Evolutionary conservation across 192 early-diverging fungal species (phyloP), one percentile per base, ranked within the genome.

Genomic region (Linnemannia exigua): DNA sequence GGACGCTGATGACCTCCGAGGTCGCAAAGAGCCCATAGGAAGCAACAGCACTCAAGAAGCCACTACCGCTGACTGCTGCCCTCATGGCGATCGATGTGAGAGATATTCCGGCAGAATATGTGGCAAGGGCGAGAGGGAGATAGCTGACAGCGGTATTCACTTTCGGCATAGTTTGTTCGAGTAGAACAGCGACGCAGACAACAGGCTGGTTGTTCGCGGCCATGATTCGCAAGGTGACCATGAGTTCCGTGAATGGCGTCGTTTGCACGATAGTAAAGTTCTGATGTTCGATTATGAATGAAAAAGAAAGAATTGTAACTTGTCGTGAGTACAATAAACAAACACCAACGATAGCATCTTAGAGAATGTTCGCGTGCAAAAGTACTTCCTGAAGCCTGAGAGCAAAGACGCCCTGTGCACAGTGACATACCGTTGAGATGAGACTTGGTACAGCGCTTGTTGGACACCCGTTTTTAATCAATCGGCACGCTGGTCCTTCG

Each of bases 1-100:
- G 89, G 3, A 91, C 79, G 22, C 76, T 79, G 61, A 90, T 75
- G 7, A 80, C 36, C 19, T 87, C 80, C 1, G 76, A 75, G 0
- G 80, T 82, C 46, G 73, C 19, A 15, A 75, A 35, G 0, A 80
- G 73, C 19, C 80, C 80, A 73, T 87, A 87, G 14, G 79, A 82
- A 6, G 79, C 80, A 20, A 81, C 35, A 3, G 79, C 70, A 17
- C 80, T 46, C 48, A 86, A 33, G 36, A 86, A 76, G 25, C 84
- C 78, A 51, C 54, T 86, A 2, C 70, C 75, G 28, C 58, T 63
- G 22, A 76, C 68, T 0, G 78, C 16, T 0, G 78, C 84, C 16
- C 84, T 79, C 70, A 86, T 47, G 28, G 80, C 41, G 19, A 80
- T 86, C 6, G 84, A 86, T 16, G 46, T 50, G 2, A 86, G 63